A percentile compares a stretch with the other conserved stretches of the same genome.
These are phyloP conservation scores for Apiospora saccharicola DNA, from an alignment of 2,329 filamentous ascomycete genomes.

Conservation along the genomic window DNA sequence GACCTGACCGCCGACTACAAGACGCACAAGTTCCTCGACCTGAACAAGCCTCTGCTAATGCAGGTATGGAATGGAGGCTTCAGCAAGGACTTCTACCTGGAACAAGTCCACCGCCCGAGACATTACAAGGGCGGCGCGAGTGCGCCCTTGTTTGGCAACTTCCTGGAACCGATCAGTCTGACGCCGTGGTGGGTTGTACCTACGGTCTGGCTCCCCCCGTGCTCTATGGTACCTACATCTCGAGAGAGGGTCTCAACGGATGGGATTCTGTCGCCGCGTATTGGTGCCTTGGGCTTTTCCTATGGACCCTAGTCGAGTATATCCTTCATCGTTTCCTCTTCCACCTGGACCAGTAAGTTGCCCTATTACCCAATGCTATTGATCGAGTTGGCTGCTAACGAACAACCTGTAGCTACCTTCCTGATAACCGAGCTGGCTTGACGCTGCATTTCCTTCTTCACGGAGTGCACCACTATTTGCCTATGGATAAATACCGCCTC, in stretches of 20 bases:
- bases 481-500: slow-evolving; percentile 97
- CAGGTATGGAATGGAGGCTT: slow-evolving; percentile 92
- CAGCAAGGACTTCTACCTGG: slow-evolving; percentile 93
- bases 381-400: slow-evolving; percentile 34
- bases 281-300: slow-evolving; percentile 72
- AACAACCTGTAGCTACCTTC: slow-evolving; percentile 71
- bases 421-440: slow-evolving; percentile 87
- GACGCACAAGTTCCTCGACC: slow-evolving; percentile 91
- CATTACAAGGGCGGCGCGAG: slow-evolving; percentile 95
- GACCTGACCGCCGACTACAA: slow-evolving; percentile 80
- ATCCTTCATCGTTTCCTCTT: slow-evolving; percentile 88
- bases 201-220: slow-evolving; percentile 83
- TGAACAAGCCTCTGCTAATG: slow-evolving; percentile 82
- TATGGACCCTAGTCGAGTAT: slow-evolving; percentile 95
- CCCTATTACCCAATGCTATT: background rate
- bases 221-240: slow-evolving; percentile 73
- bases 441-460: slow-evolving; percentile 93
- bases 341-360: slow-evolving; percentile 85
- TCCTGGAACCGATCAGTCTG: slow-evolving; percentile 95
- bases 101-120: slow-evolving; percentile 93
- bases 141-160: slow-evolving; percentile 95
- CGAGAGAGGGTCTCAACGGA: slow-evolving; percentile 66
- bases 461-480: slow-evolving; percentile 96
- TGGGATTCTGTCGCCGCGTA: slow-evolving; percentile 60
- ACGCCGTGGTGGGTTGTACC: slow-evolving; percentile 96